These are phyloP conservation scores for Exutisphaerella laricina DNA, from an alignment of 2,329 filamentous ascomycete species.

Conservation along the genomic window DNA sequence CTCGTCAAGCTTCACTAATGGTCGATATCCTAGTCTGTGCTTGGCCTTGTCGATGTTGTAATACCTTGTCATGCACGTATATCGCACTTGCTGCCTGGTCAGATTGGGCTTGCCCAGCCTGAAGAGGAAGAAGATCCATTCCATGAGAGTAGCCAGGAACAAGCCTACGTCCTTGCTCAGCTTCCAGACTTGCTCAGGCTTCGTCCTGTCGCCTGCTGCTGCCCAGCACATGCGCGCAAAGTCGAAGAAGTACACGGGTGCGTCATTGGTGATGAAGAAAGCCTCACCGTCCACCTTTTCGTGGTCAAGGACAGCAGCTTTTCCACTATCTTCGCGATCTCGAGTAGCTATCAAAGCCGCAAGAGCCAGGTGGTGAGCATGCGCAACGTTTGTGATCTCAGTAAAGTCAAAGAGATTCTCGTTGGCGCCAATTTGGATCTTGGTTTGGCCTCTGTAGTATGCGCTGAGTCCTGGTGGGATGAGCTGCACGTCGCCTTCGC, in stretches of 20 bases:
- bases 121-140: conserved; percentile 42
- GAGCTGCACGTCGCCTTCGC: conserved; percentile 45
- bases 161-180: conserved; percentile 39
- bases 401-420: conserved; percentile 52
- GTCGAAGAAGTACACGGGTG: conserved; percentile 48
- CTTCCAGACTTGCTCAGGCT: conserved; percentile 39
- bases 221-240: conserved; percentile 45
- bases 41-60: conserved; percentile 73
- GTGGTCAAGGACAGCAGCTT: conserved; percentile 40
- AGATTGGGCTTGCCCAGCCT: conserved; percentile 42
- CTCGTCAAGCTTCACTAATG: conserved; percentile 61
- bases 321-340: conserved; percentile 29
- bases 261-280: conserved; percentile 49
- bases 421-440: conserved; percentile 48
- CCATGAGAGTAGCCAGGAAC: conserved; percentile 40
- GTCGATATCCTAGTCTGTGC: conserved; percentile 62
- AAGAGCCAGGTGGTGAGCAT: conserved; percentile 48
- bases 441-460: conserved; percentile 44
- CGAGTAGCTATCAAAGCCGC: conserved; percentile 45
- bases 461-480: conserved; percentile 43
- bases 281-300: conserved; percentile 48
- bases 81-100: conserved; percentile 50
- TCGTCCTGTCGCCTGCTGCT: conserved; percentile 38
- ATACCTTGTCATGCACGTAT: conserved; percentile 70
- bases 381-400: conserved; percentile 48